Base-by-base conservation (phyloP, 495 filamentous ascomycete species). In the Penicillium atrosanguineum region DNA sequence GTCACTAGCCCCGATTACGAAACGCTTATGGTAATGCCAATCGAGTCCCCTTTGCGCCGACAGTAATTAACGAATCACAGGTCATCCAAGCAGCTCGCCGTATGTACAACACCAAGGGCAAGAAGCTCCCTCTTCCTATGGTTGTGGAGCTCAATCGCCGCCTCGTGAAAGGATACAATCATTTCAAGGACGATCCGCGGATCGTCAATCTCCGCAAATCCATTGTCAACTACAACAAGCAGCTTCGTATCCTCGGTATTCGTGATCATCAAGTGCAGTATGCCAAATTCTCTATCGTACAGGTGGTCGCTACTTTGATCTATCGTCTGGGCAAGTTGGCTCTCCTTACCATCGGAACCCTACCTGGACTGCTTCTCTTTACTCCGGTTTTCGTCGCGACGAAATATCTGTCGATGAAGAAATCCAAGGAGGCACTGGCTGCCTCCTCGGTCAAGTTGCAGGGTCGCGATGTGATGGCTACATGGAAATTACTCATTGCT, bases 241-340 rank as follows among this genome's bases (percentile, higher is more conserved):
- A 92, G 68, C 85, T 97, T 18, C 84, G 87, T 45, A 86, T 90
- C 39, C 74, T 99, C 28, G 88, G 88, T 56, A 81, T 97, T 47
- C 87, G 90, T 15, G 94, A 99, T 68, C 94, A 99, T 68, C 94
- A 99, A 72, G 90, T 99, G 12, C 84, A 90, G 62, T 97, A 96
- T 61, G 91, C 88, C 46, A 92, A 84, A 63, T 85, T 95, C 70
- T 87, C 88, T 0, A 83, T 88, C 56, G 68, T 82, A 23, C 85
- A 82, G 47, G 89, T 96, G 41, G 69, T 95, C 41, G 78, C 84
- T 44, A 88, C 85, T 1, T 79, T 97, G 43, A 69, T 95, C 50
- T 96, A 95, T 65, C 84, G 94, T 25, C 61, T 95, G 23, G 71
- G 67, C 20, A 96, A 96, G 67, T 75, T 99, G 14, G 65, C 78